Evolutionary conservation across 345 rosid species (phyloP), one percentile per base, ranked within the genome.

Genomic region (Kernera saxatilis): DNA sequence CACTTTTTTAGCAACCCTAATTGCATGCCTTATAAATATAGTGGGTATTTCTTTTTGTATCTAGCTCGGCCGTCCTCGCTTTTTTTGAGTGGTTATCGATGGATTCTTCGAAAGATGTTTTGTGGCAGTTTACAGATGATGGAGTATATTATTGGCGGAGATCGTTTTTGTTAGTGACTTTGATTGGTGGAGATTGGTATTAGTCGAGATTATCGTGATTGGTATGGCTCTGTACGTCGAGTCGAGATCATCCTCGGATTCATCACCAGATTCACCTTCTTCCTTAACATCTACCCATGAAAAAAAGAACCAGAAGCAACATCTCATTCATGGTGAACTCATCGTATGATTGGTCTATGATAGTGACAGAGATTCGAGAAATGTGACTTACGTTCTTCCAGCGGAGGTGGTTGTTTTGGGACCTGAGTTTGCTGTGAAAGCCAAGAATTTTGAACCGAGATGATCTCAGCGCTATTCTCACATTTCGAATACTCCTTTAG

Each of bases 361-460:
- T 33, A 35, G 29, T 45, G 39, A 59, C 25, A 26, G 10, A 49
- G 54, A 64, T 5, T 39, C 1, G 8, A 2, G 3, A 44, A 12
- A 21, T 14, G 37, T 21, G 12, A 29, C 49, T 53, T 73, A 90
- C 99, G 87, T 74, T 82, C 72, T 61, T 33, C 61, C 2, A 67
- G 73, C 0, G 77, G 51, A 27, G 77, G 81, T 73, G 75, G 80
- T 75, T 87, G 85, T 63, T 76, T 70, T 1, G 87, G 82, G 79
- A 88, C 75, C 48, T 75, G 81, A 1, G 74, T 83, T 81, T 89
- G 92, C 77, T 86, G 85, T 19, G 92, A 76, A 78, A 95, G 93
- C 99, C 98, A 95, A 26, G 84, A 77, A 72, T 88, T 92, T 82
- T 95, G 99, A 48, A 82, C 84, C 8, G 88, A 79, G 60, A 94